Conservation (phyloP, 768 basidiomycete genomes). For the Tylopilus intermedius region DNA sequence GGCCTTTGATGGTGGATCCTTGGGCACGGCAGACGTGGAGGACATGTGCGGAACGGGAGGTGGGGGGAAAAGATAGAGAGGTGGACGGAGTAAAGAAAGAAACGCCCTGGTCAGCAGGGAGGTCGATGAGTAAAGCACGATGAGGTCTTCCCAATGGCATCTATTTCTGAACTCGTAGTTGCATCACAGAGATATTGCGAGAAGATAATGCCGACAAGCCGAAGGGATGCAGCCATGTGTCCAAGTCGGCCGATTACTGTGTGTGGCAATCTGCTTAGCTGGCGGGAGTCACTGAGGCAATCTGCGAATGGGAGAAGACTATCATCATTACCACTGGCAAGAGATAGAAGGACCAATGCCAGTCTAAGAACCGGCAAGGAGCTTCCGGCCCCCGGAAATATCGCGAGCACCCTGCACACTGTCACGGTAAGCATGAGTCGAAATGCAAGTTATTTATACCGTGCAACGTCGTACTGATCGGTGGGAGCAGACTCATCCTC, state of each 20-base stretch:
- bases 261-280: background rate
- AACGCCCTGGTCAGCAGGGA: background rate
- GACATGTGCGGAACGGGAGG: slow-evolving; percentile 4
- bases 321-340: background rate
- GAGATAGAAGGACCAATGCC: background rate
- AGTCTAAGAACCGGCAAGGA: background rate
- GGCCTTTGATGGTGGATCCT: slow-evolving; percentile 2
- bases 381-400: no score
- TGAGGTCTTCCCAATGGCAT: slow-evolving; percentile 3
- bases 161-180: slow-evolving; percentile 10
- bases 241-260: background rate
- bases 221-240: background rate
- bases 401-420: no score
- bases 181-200: background rate
- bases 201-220: slow-evolving; percentile 3
- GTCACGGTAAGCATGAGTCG: background rate
- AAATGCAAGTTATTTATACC: background rate
- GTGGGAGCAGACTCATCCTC: no score
- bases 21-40: background rate
- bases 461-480: background rate
- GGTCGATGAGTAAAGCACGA: background rate
- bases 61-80: background rate
- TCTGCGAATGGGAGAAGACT: background rate
- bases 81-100: background rate
- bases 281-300: background rate